Evolutionary conservation across 305 asterid genomes (phyloP).

Genomic region (Plantago rigida): DNA sequence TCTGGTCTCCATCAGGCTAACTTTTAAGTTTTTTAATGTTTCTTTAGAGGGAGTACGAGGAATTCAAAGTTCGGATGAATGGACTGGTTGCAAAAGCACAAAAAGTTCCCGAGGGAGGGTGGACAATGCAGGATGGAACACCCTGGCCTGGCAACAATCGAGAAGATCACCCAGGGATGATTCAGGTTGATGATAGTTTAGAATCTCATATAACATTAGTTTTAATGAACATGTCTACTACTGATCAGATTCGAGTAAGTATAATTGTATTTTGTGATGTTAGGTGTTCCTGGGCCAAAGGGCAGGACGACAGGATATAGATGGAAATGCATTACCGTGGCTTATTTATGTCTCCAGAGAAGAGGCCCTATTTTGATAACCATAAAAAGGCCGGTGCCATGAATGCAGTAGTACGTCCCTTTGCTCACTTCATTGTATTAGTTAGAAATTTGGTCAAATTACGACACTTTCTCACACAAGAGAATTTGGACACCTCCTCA

Average conservation of each 20-base stretch:
- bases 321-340: conserved; percentile 53
- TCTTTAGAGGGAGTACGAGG: conserved; percentile 65
- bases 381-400: conserved; percentile 35
- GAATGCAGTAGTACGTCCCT: conserved; percentile 37
- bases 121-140: conserved; percentile 85
- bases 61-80: conserved; percentile 61
- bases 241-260: neutral
- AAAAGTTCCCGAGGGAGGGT: conserved; percentile 77
- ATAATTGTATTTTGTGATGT: neutral
- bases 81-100: conserved; percentile 61
- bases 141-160: conserved; percentile 83
- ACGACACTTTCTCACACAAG: neutral
- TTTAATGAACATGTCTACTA: neutral
- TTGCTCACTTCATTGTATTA: neutral
- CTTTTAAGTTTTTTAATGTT: neutral
- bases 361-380: conserved; percentile 57
- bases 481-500: neutral
- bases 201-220: neutral
- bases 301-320: conserved; percentile 19
- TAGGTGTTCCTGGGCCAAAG: neutral
- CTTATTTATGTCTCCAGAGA: conserved; percentile 74
- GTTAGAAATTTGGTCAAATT: neutral
- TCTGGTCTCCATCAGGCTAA: neutral
- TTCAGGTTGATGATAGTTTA: conserved; percentile 38
- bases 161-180: conserved; percentile 80